Evolutionary conservation across 805 yeast species (phyloP).

Genomic region (Metschnikowia reukaufii): DNA sequence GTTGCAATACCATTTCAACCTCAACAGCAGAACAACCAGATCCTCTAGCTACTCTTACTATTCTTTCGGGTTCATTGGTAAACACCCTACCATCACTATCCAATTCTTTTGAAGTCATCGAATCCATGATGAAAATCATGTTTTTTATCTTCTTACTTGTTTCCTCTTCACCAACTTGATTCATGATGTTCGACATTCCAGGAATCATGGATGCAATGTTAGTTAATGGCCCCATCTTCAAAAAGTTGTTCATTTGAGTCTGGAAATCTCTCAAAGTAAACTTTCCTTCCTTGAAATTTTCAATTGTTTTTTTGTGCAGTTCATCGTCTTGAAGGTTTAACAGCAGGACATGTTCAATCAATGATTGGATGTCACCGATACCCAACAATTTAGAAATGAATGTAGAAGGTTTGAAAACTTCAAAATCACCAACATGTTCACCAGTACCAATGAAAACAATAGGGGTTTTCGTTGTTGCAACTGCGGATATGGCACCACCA

Average conservation of each 20-base stretch:
- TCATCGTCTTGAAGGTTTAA: slow-evolving; percentile 62
- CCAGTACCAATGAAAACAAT: slow-evolving; percentile 97
- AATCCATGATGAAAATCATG: slow-evolving; percentile 90
- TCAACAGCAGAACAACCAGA: slow-evolving; percentile 91
- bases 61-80: slow-evolving; percentile 76
- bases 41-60: slow-evolving; percentile 89
- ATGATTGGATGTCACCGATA: slow-evolving; percentile 91
- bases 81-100: slow-evolving; percentile 87
- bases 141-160: slow-evolving; percentile 78
- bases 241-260: slow-evolving; percentile 89
- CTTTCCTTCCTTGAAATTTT: slow-evolving; percentile 91
- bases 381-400: slow-evolving; percentile 92
- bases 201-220: slow-evolving; percentile 96
- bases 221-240: slow-evolving; percentile 95
- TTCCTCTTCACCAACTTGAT: slow-evolving; percentile 89
- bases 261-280: slow-evolving; percentile 90
- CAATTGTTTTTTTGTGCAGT: slow-evolving; percentile 86
- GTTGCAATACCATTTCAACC: slow-evolving; percentile 87
- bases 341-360: slow-evolving; percentile 90
- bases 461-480: slow-evolving; percentile 95
- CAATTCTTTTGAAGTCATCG: slow-evolving; percentile 90
- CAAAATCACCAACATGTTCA: slow-evolving; percentile 92
- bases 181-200: slow-evolving; percentile 79
- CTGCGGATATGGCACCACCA: slow-evolving; percentile 99
- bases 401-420: slow-evolving; percentile 83